Percentiles rank a stretch among this genome's conserved stretches.
Conservation (phyloP, 768 basidiomycete genomes). For the Amanita muscaria region DNA sequence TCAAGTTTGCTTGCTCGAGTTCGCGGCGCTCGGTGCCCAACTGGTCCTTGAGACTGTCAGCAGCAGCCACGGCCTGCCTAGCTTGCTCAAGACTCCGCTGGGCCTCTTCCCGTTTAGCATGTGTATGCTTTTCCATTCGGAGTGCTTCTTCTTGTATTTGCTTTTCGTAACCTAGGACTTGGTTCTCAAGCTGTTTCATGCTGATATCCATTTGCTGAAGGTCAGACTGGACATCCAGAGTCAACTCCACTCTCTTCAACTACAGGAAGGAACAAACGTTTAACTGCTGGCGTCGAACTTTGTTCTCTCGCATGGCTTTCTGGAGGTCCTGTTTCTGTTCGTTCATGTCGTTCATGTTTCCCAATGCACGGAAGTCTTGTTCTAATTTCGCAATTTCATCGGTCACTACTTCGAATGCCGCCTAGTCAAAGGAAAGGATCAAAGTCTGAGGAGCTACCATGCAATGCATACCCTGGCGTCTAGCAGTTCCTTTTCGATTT, state of each 20-base stretch:
- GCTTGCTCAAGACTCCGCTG: conserved; percentile 42
- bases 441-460: neutral
- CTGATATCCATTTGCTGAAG: conserved; percentile 39
- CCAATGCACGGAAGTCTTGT: conserved; percentile 20
- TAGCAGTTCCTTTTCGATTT: conserved; percentile 26
- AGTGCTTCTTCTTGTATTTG: conserved; percentile 46
- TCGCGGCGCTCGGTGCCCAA: conserved; percentile 26
- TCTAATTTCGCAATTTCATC: conserved; percentile 25
- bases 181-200: conserved; percentile 22
- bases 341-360: conserved; percentile 24
- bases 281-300: conserved; percentile 30
- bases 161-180: conserved; percentile 31
- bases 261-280: conserved; percentile 24
- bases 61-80: conserved; percentile 27
- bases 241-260: neutral
- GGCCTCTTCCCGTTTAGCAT: conserved; percentile 53
- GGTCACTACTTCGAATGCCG: conserved; percentile 21
- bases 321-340: conserved; percentile 37
- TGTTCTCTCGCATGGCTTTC: conserved; percentile 38
- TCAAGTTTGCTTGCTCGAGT: conserved; percentile 21
- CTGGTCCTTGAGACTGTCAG: conserved; percentile 26
- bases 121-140: conserved; percentile 46
- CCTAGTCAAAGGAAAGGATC: conserved; percentile 17
- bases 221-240: conserved; percentile 32
- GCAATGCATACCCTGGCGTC: conserved; percentile 25